Evolutionary conservation across 306 rosid genomes (phyloP), one percentile per base, ranked within the genome.

Genomic region (Abrus pulchellus): DNA sequence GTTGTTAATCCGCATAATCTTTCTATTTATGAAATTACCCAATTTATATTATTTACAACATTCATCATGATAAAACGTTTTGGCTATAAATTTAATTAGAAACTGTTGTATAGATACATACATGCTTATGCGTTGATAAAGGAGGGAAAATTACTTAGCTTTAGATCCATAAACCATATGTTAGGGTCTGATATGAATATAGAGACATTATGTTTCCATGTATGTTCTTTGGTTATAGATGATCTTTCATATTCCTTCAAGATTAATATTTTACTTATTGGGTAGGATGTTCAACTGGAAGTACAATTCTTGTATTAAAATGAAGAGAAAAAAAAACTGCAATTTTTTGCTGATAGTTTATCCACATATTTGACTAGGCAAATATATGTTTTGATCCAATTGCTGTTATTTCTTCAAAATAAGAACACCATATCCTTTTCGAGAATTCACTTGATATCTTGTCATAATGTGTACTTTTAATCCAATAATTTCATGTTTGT

Each of bases 101-200:
- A 65, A 40, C 44, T 65, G 32, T 29, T 76, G 34, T 47, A 34
- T 28, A 74, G 68, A 74, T 74, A 45, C 14, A 28, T 29, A 34
- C 57, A 4, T 45, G 70, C 20, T 20, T 20, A 20, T 60, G 59
- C 79, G 11, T 13, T 12, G 44, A 20, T 7, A 38, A 20, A 77
- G 12, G 32, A 38, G 1, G 28, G 65, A 3, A 62, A 61, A n/a
- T 34, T 47, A 47, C 27, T 33, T 28, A 60, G 28, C 40, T 75
- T 57, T 13, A 32, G 60, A 12, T 30, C 7, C 33, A 47, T 9
- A 10, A 11, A 57, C 5, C 8, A 28, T 13, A 74, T 74, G 40
- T 44, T 43, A 41, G 40, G 68, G 1, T 57, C 69, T 43, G 45
- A 74, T 30, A 14, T 75, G 61, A 61, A 61, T 45, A 45, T 48